Conservation (phyloP, 768 basidiomycete genomes). For the Pleurotus citrinopileatus region DNA sequence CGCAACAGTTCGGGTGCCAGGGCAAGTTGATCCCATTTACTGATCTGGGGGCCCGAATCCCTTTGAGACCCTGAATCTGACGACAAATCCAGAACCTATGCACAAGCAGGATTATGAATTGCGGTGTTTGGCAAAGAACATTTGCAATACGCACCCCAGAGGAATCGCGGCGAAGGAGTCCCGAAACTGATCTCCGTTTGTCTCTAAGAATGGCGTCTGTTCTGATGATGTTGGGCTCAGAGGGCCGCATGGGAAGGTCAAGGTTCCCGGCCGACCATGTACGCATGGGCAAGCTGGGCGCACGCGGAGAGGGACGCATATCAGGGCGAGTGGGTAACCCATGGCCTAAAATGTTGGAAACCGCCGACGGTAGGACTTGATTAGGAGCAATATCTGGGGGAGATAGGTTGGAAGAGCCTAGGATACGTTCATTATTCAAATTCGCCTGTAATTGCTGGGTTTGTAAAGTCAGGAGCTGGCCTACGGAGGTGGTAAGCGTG, state of each 20-base stretch:
- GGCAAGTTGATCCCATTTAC: constrained; percentile 94
- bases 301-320: constrained; percentile 53
- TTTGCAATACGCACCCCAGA: constrained; percentile 50
- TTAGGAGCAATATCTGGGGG: constrained; percentile 49
- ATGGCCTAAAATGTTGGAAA: constrained; percentile 50
- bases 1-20: constrained; percentile 85
- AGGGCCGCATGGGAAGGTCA: constrained; percentile 64
- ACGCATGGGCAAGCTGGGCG: constrained; percentile 69
- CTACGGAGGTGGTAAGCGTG: constrained; percentile 79
- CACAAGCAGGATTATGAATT: constrained; percentile 12
- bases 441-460: constrained; percentile 65
- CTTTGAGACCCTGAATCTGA: constrained; percentile 54
- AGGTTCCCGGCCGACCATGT: constrained; percentile 85
- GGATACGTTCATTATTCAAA: constrained; percentile 38
- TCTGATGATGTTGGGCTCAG: constrained; percentile 41
- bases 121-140: constrained; percentile 5
- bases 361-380: constrained; percentile 38
- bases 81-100: constrained; percentile 54
- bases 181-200: constrained; percentile 75
- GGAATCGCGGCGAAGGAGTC: constrained; percentile 72
- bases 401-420: constrained; percentile 30
- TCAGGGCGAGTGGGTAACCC: constrained; percentile 67
- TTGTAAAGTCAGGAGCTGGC: constrained; percentile 78
- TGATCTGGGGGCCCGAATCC: constrained; percentile 76
- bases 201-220: constrained; percentile 47